Evolutionary conservation across 1,139 yeast species (phyloP), one percentile per base, ranked within the genome.

Genomic region (Candida tropicalis): DNA sequence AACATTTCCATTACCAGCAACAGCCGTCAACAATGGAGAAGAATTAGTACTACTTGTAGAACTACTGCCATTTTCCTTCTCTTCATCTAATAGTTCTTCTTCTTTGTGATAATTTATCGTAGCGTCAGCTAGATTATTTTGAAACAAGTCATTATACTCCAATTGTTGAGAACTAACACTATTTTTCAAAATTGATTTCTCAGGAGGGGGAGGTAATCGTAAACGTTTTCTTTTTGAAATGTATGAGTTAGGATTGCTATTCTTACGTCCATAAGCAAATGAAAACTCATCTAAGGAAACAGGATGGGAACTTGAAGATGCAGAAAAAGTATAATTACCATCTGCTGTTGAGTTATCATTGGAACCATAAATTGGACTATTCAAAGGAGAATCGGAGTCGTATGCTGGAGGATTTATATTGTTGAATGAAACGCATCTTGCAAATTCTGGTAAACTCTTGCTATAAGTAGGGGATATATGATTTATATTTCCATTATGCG

Each of bases 341-440:
- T 33, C 18, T 20, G 9, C 22, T 11, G 37, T 34, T 38, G 31
- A 6, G 10, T 37, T 25, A 4, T 33, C 23, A 8, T 31, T 37
- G 24, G 35, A 40, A 17, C 43, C 43, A 29, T 48, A 48, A 17
- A 48, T 46, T 4, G 49, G 42, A 12, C 31, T 46, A 22, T 42
- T 48, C 3, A 23, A 28, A 5, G 43, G 39, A 9, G 41, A 40
- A 15, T 45, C 41, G 2, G 35, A 23, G 16, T 49, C 44, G 23
- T 51, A 56, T 33, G 52, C 56, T 13, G 68, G 72, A 2, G 70
- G 70, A 28, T 61, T 58, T 40, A 73, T 51, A 49, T 71, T 73
- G 51, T 70, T 71, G 57, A 73, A 73, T n/a, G 77, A 70, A 2
- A 73, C 79, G 44, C 77, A 55, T 49, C 77, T 53, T 8, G 68